Conservation (phyloP, 345 rosid genomes). For the Turnera subulata region DNA sequence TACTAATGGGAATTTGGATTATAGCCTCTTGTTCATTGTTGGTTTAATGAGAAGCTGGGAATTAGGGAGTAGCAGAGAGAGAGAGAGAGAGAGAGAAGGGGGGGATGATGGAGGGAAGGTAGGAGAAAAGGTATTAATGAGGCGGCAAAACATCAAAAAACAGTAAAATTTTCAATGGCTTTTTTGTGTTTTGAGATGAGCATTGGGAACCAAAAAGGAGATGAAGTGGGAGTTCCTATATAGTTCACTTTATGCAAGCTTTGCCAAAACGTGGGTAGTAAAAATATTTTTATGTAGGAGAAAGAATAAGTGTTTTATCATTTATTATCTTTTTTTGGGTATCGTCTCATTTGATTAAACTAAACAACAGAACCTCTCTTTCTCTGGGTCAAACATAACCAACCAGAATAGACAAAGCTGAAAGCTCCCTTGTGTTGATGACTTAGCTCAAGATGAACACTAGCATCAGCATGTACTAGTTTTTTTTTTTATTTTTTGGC, state of each 20-base stretch:
- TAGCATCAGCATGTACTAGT: too few relatives aligned
- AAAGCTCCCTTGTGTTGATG: too few relatives aligned
- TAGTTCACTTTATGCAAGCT: not conserved
- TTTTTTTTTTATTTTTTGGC: too few relatives aligned
- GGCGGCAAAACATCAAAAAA: slow-evolving; percentile 30
- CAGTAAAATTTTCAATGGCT: not conserved
- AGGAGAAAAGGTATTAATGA: slow-evolving; percentile 17
- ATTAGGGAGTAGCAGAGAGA: slow-evolving; percentile 5
- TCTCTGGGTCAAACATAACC: too few relatives aligned
- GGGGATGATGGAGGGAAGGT: not conserved
- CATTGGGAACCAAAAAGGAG: slow-evolving; percentile 16
- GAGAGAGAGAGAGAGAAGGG: slow-evolving; percentile 9
- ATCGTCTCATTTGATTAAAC: too few relatives aligned
- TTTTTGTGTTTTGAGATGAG: slow-evolving; percentile 10
- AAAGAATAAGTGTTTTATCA: too few relatives aligned
- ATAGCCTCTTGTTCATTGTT: not conserved
- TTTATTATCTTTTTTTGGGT: too few relatives aligned
- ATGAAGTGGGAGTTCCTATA: not conserved
- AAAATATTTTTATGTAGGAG: too few relatives aligned
- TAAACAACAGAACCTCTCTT: too few relatives aligned
- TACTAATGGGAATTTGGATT: not conserved
- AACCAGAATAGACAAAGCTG: too few relatives aligned
- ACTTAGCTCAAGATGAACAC: too few relatives aligned
- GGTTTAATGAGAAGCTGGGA: not conserved
- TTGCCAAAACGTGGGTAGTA: too few relatives aligned